These are phyloP conservation scores for Hura crepitans DNA, from an alignment of 441 rosid species.

Conservation along the genomic window DNA sequence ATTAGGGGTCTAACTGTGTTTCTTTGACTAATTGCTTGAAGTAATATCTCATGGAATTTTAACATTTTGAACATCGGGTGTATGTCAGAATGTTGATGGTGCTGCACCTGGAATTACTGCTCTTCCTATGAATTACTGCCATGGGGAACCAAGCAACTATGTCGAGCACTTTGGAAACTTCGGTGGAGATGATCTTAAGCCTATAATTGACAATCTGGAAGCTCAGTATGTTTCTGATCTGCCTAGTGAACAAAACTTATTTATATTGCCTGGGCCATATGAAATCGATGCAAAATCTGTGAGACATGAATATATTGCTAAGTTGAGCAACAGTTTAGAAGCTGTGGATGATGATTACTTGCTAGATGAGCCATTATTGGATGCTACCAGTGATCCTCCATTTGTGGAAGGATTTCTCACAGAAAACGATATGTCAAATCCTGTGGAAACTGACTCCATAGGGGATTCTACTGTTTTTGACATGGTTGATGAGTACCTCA, in stretches of 20 bases:
- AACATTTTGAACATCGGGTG: neutral
- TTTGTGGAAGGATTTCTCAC: constrained; percentile 47
- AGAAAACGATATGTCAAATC: constrained; percentile 60
- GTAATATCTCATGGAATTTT: neutral
- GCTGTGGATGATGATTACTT: constrained; percentile 35
- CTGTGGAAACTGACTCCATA: constrained; percentile 34
- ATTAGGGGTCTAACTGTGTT: neutral
- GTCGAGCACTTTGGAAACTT: constrained; percentile 39
- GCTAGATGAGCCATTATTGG: constrained; percentile 49
- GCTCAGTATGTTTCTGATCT: constrained; percentile 31
- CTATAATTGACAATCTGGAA: constrained; percentile 33
- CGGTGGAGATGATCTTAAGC: constrained; percentile 44
- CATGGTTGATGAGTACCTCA: constrained; percentile 64
- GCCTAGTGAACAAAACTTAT: constrained; percentile 37
- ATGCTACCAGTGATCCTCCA: constrained; percentile 40
- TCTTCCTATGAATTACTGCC: constrained; percentile 35
- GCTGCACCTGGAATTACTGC: constrained; percentile 39
- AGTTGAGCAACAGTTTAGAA: constrained; percentile 37
- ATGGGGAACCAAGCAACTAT: constrained; percentile 60
- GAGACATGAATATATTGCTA: constrained; percentile 40
- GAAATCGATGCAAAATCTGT: constrained; percentile 32
- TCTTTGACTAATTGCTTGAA: neutral
- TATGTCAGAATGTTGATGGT: constrained; percentile 45
- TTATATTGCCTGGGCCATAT: constrained; percentile 39
- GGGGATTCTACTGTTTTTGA: constrained; percentile 49